Evolutionary conservation across 108 stramenopile genomes (phyloP), one percentile per base, ranked within the genome.

Genomic region (Cyclotella cryptica): DNA sequence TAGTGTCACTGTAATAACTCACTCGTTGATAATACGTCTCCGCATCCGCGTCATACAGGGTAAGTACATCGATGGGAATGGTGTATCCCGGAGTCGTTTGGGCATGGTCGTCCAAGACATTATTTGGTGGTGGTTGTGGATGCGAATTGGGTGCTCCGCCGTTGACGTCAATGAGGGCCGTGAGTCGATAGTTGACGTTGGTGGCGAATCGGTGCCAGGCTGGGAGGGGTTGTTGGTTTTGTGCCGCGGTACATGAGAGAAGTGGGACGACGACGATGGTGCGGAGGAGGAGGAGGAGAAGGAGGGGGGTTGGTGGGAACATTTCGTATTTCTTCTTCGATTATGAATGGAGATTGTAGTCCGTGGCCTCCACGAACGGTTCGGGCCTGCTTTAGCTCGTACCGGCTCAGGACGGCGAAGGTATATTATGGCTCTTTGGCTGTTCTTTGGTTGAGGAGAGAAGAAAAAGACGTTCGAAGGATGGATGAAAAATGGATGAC

Each of bases 11-110:
- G 30, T 45, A 73, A 58, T 73, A 79, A 39, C 64, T 66, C 15
- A 72, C 35, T 14, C 71, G 64, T 59, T 79, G 78, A 35, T 70
- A 49, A 29, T 52, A 63, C 17, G 27, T 24, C 24, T 46, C 49
- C 12, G 52, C 64, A 6, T 11, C 17, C 0, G 67, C 47, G 35
- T 79, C 67, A 29, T 55, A 47, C 24, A 71, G 15, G 1, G 71
- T 79, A 27, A 79, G 12, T 0, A 79, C 71, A 35, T 79, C 78
- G 41, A 79, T 57, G 65, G 78, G 78, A 28, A 79, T 61, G 60
- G 60, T 19, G 60, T 39, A 61, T 29, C 60, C 60, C 3, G 60
- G 60, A 39, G 60, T 39, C 35, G 3, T 61, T 12, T n/a, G 8
- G 12, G 55, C 2, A 21, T 21, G 1, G 24, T 57, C 55, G 22